Base-by-base conservation (phyloP, 768 basidiomycete genomes). In the Kwoniella botswanensis region DNA sequence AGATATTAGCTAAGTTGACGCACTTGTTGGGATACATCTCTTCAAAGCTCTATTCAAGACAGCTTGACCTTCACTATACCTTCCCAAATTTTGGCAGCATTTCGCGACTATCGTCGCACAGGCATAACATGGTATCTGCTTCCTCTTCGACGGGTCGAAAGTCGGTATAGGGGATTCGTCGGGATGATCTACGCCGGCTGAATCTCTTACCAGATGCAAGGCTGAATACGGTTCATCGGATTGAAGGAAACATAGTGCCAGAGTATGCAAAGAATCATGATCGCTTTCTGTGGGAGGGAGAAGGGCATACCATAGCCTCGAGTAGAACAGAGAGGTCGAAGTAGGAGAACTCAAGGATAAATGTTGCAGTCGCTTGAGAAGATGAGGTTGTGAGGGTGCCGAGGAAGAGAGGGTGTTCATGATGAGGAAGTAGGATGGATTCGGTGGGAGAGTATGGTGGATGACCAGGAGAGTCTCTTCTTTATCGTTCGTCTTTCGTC, bases 71-170 rank as follows among this genome's bases (percentile, higher is more conserved):
- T 78, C 77, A 22, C 63, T 65, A 67, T 58, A 77, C 59, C 77
- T 65, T 61, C 74, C 75, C 17, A 81, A 41, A n/a, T 61, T 71
- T 67, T 77, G 67, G 65, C 81, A 82, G 17, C 77, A 81, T 50
- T 65, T 73, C 1, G 78, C 78, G 13, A 80, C 69, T 58, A 83
- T 81, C 60, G 80, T 46, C 0, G 79, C 82, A 68, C 82, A 82
- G 24, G 66, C 79, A 43, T 74, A 69, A 67, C 77, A 80, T 12
- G 52, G 53, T 15, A 29, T 53, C 62, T 56, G 43, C n/a, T 65
- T 35, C 44, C 35, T 35, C 58, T 46, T 43, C 7, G 41, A 35
- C 18, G n/a, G 22, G 11, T 43, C 35, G 24, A 60, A 60, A 13
- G 41, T 41, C 59, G 43, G 69, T 35, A 24, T 42, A 11, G 21